Evolutionary conservation across 2,329 filamentous ascomycete genomes (phyloP), one percentile per base, ranked within the genome.

Genomic region (Rhytidhysteron rufulum): DNA sequence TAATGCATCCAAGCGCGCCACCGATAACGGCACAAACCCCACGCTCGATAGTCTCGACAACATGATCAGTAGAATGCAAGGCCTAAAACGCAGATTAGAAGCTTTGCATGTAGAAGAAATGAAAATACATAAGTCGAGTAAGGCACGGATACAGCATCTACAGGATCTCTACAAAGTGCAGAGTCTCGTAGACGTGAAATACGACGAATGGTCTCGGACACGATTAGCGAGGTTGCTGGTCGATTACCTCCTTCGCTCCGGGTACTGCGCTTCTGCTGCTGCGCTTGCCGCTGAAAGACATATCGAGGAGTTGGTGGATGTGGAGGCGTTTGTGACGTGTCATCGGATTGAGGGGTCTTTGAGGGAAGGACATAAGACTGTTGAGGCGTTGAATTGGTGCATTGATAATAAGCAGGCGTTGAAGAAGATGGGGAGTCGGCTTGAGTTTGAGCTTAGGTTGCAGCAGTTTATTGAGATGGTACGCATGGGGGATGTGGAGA

Each of bases 401-500:
- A 80, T 76, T 13, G 91, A 97, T 57, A 95, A 96, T 66, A 93
- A 94, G 66, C 90, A 91, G 56, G 86, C 90, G 47, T 70, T 98
- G 44, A 86, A 89, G 59, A 95, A 93, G 73, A 85, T 87, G 67
- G 84, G 87, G 76, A 88, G 84, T 57, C 86, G 85, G 50, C 77
- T 98, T 13, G 93, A 98, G 65, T 95, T 95, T 58, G 88, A 95
- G 74, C 78, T 98, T 31, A 83, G 93, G 10, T 77, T 94, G 55
- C 93, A 98, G 65, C 90, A 97, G 63, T 97, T 90, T 63, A 90
- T 97, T 54, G 93, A 97, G 66, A 75, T 97, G 45, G 81, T 95
- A 43, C 77, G 91, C 44, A 80, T 75, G 29, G 78, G 65, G 7
- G 57, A 56, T 34, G 45, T 77, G 18, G 61, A 69, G 5, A 88